Base-by-base conservation (phyloP, 768 basidiomycete genomes). In the Termitomyces sp. region DNA sequence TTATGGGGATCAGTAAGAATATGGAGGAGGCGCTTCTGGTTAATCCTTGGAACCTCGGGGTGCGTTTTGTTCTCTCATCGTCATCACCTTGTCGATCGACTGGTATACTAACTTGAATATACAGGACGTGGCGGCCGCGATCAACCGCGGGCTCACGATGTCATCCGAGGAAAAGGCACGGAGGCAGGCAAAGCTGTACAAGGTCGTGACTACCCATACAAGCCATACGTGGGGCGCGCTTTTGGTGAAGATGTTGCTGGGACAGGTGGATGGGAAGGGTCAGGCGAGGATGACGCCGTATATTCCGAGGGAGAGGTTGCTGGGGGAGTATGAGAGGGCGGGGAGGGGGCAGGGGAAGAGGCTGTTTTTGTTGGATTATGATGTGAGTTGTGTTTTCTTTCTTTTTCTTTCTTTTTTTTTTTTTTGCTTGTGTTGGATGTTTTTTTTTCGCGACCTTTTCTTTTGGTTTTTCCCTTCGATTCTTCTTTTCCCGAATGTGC, bases 11-110 rank as follows among this genome's bases (percentile, higher is more conserved):
- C 65, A 90, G 92, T 53, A 87, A 90, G 65, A 87, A 92, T 60
- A 95, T 98, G 92, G 78, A 80, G 49, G 85, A 94, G 29, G 92
- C 96, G 21, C 75, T 97, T 19, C 84, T 92, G 59, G 90, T 97
- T 56, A 98, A 99, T 72, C 96, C 96, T 1, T 97, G 95, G 92
- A 92, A 95, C 70, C 84, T 98, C 19, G 90, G 87, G 54, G 92
- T 91, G 59, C 42, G 84, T 80, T 42, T 80, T 42, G 52, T 40
- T n/a, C 54, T 32, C 14, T 19, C 25, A 44, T 19, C 35, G 23
- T 21, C 16, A 29, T 10, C n/a, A 17, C 9, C n/a, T 4, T 19
- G 12, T 6, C 41, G 10, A 10, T 23, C 9, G 12, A 11, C 1
- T 21, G 14, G 7, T 29, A 29, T 29, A 29, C 29, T 29, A 7